Conservation (phyloP, 768 basidiomycete genomes). For the Pleurotus pulmonarius region DNA sequence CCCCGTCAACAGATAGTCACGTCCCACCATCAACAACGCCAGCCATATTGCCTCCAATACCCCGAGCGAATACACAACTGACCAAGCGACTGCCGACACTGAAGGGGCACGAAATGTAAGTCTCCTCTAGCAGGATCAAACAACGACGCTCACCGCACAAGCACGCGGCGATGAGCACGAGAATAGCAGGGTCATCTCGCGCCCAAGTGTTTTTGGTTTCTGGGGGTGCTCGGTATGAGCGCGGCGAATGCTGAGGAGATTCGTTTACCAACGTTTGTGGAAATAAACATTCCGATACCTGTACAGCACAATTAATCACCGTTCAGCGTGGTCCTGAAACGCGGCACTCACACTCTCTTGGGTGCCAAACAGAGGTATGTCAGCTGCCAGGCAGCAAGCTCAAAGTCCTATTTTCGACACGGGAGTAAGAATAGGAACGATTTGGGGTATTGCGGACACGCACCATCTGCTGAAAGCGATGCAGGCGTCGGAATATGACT, state of each 20-base stretch:
- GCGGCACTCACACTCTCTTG: conserved; percentile 70
- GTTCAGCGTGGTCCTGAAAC: conserved; percentile 5
- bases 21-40: conserved; percentile 77
- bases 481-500: conserved; percentile 74
- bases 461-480: conserved; percentile 87
- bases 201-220: conserved; percentile 99
- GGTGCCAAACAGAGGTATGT: conserved; percentile 93
- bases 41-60: conserved; percentile 54
- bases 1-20: conserved; percentile 84
- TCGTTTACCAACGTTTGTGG: conserved; percentile 74
- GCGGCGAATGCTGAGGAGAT: too few relatives aligned
- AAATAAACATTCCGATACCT: conserved; percentile 97
- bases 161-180: conserved; percentile 80
- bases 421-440: neutral
- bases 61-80: conserved; percentile 71
- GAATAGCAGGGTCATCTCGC: conserved; percentile 93
- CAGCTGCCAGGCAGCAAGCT: conserved; percentile 93
- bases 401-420: conserved; percentile 71
- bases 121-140: neutral
- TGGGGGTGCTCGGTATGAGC: conserved; percentile 20
- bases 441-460: conserved; percentile 14
- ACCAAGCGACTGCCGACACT: conserved; percentile 88
- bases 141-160: conserved; percentile 53
- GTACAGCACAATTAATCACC: neutral
- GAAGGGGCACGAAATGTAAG: neutral